A percentile compares a stretch with the other conserved stretches of the same genome.
Evolutionary conservation across 2,329 filamentous ascomycete genomes (phyloP).

Genomic region (Samsoniella hepiali): DNA sequence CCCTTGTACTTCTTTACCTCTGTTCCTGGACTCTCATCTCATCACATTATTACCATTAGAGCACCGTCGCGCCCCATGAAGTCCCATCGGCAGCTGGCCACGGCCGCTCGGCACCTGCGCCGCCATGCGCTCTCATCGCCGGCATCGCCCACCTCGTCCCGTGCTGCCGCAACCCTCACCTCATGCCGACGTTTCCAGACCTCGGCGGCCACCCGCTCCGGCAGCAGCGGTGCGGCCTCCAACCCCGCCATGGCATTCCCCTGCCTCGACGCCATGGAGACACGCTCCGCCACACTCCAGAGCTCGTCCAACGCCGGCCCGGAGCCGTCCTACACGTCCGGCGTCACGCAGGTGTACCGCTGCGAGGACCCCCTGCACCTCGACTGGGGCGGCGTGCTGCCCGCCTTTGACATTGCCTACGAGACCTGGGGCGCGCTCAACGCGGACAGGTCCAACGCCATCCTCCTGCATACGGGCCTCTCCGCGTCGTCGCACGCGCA

Average conservation of each 20-base stretch:
- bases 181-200: background rate
- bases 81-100: conserved; percentile 17
- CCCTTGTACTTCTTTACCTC: background rate
- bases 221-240: conserved; percentile 45
- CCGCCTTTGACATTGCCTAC: conserved; percentile 85
- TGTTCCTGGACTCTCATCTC: background rate
- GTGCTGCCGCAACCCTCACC: conserved; percentile 21
- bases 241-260: conserved; percentile 89
- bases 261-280: conserved; percentile 81
- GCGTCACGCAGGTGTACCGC: conserved; percentile 74
- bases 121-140: conserved; percentile 7
- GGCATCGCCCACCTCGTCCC: background rate
- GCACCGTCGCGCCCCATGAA: conserved; percentile 7
- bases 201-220: conserved; percentile 24
- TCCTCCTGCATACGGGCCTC: conserved; percentile 88
- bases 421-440: conserved; percentile 89
- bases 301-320: conserved; percentile 68
- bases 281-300: conserved; percentile 67
- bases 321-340: conserved; percentile 90
- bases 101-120: conserved; percentile 16
- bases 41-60: background rate
- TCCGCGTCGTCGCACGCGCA: conserved; percentile 97
- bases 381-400: conserved; percentile 93
- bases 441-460: conserved; percentile 76
- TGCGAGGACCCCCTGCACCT: conserved; percentile 72